Evolutionary conservation across 2,329 filamentous ascomycete species (phyloP), one percentile per base, ranked within the genome.

Genomic region (Penicillium corylophilum): DNA sequence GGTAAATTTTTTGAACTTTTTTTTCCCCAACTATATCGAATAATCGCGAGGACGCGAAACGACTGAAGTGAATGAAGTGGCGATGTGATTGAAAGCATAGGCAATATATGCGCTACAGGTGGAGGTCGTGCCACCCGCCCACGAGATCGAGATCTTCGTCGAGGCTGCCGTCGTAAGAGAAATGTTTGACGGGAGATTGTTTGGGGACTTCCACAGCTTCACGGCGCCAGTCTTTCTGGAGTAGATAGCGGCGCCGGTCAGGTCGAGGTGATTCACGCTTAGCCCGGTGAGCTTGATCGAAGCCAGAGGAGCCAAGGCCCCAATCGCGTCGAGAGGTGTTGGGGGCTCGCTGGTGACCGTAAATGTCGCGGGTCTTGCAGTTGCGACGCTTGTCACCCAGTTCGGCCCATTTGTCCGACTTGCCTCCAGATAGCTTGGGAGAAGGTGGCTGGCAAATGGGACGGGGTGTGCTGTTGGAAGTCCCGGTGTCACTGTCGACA

Each of bases 111-210:
- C 63, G 40, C 63, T 82, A 84, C 72, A 83, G 79, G 72, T 84
- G 81, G 71, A 83, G 78, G 70, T 85, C 85, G 73, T 89, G 85
- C 85, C 89, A 95, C 77, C 89, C 90, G 79, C 91, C 91, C 85
- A 96, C 90, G 87, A 93, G 95, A 84, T 95, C 91, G 79, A 92
- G 77, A 68, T 93, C 88, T 68, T 86, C 86, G 71, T 89, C 72
- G 24, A 72, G 51, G 41, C 64, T 72, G 49, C 66, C 82, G 76
- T 88, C 86, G 67, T 79, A 73, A 63, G 66, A 65, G 39, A 66
- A 61, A 36, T 58, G 55, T 50, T 67, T 72, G 63, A 63, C 65
- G 55, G 59, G 65, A 61, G 64, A 67, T 54, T 56, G 56, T 50
- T 66, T 71, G 12, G 60, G 53, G 15, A 58, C 58, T 48, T 70